These are phyloP conservation scores for Linderniella brevidens DNA, from an alignment of 257 asterid genomes.

Conservation along the genomic window DNA sequence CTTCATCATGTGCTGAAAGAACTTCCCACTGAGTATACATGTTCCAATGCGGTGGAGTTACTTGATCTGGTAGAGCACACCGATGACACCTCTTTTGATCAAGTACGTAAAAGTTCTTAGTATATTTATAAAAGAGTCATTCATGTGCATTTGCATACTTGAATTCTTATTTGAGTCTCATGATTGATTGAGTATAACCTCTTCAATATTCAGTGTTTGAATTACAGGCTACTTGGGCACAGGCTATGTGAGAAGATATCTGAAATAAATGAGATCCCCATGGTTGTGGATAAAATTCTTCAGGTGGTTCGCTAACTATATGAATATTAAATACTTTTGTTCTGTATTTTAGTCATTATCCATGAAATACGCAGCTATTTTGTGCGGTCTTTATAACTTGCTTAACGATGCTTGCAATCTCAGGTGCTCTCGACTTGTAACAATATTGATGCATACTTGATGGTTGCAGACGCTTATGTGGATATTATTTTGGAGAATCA, in stretches of 20 bases:
- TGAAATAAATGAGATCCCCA: constrained; percentile 28
- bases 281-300: constrained; percentile 45
- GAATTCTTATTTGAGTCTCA: constrained; percentile 12
- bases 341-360: constrained; percentile 1
- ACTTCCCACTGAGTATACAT: constrained; percentile 46
- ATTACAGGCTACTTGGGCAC: constrained; percentile 73
- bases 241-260: constrained; percentile 65
- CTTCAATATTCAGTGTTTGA: constrained; percentile 51
- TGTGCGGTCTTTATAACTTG: constrained; percentile 47
- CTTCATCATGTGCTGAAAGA: constrained; percentile 66
- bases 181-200: constrained; percentile 19
- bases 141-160: constrained; percentile 13
- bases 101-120: constrained; percentile 16
- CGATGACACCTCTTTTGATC: constrained; percentile 46
- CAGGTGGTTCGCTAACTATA: constrained; percentile 26
- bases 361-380: constrained; percentile 6
- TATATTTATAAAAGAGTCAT: constrained; percentile 12
- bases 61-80: constrained; percentile 45
- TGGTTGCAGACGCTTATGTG: constrained; percentile 50
- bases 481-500: constrained; percentile 62
- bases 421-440: constrained; percentile 53
- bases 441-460: constrained; percentile 40
- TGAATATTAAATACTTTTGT: too few relatives aligned
- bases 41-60: constrained; percentile 45
- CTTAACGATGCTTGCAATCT: constrained; percentile 14